Evolutionary conservation across 306 rosid genomes (phyloP), one percentile per base, ranked within the genome.

Genomic region (Astragalus membranaceus): DNA sequence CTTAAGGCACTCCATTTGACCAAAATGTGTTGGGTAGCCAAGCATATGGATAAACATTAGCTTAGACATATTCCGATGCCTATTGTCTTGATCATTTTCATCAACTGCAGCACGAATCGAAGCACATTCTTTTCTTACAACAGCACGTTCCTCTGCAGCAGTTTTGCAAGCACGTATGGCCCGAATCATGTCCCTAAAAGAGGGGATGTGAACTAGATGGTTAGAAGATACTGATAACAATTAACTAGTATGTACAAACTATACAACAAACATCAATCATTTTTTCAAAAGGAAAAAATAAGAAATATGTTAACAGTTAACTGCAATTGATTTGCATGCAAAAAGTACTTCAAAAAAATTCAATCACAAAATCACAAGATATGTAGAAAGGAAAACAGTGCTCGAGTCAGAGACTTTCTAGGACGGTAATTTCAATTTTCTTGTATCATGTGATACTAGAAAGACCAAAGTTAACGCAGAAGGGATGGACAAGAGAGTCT

Each of bases 1-100:
- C 82, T 94, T 94, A 70, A 94, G 85, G 87, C 99, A 94, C 72
- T 94, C 99, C 99, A 94, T 94, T 89, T 94, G 99, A 85, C 97
- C 99, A 94, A 94, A 94, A 86, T 94, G 96, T 36, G 99, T 94
- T 54, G 99, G 99, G 83, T 94, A 94, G 47, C 99, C 99, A 80
- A 94, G 96, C 99, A 94, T 94, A 74, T 94, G 99, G 79, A 94
- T 91, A 77, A 94, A 94, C 99, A 94, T 94, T 69, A 94, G 91
- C 91, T 94, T 94, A 64, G 99, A 94, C 79, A 94, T 83, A 86
- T 94, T 89, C 53, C 99, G 91, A 61, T 91, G 97, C 79, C 92
- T 84, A 70, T 91, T 91, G 72, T 88, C 92, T 1, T 77, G 77
- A 83, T 91, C 97, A 68, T 94, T 94, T 85, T 86, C 99, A 64